Percentiles rank a stretch among this genome's conserved stretches.
Evolutionary conservation across 208 protist species (phyloP).

Genomic region (Crithidia brevicula): DNA sequence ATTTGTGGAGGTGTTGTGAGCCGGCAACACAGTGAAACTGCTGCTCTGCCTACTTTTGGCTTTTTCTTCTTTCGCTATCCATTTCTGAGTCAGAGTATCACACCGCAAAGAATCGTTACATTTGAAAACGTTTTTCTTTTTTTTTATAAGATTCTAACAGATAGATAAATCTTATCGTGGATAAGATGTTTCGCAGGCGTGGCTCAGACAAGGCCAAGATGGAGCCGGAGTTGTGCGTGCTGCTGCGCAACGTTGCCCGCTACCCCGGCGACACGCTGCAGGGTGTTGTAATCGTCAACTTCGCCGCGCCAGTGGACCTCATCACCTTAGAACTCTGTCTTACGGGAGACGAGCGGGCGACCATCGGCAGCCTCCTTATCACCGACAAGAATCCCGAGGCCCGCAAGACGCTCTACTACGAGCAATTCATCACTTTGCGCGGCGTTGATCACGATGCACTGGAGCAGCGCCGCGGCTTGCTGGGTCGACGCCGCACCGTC

Average conservation of each 20-base stretch:
- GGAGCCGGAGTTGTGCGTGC: slow-evolving; percentile 38
- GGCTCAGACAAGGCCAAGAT: slow-evolving; percentile 14
- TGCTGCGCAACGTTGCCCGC: slow-evolving; percentile 28
- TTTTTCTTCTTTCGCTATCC: not conserved
- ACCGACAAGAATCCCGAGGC: slow-evolving; percentile 41
- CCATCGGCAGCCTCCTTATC: slow-evolving; percentile 34
- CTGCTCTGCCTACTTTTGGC: no score
- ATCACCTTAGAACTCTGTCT: slow-evolving; percentile 46
- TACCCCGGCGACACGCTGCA: slow-evolving; percentile 62
- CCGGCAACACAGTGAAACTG: no score
- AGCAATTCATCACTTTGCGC: slow-evolving; percentile 50
- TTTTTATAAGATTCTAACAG: not conserved
- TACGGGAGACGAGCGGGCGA: slow-evolving; percentile 37
- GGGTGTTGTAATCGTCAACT: slow-evolving; percentile 55
- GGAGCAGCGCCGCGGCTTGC: slow-evolving; percentile 11
- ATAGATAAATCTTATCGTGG: not conserved
- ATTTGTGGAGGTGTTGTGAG: no score
- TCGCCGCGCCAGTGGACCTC: slow-evolving; percentile 36
- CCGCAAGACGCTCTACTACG: slow-evolving; percentile 54
- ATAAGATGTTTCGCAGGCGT: slow-evolving; percentile 20
- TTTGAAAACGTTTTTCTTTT: not conserved
- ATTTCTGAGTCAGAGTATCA: no score
- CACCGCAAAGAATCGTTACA: no score
- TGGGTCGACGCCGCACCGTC: slow-evolving; percentile 6
- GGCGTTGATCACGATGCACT: slow-evolving; percentile 40